These are phyloP conservation scores for Candida saitoana DNA, from an alignment of 805 yeast species.

Conservation along the genomic window DNA sequence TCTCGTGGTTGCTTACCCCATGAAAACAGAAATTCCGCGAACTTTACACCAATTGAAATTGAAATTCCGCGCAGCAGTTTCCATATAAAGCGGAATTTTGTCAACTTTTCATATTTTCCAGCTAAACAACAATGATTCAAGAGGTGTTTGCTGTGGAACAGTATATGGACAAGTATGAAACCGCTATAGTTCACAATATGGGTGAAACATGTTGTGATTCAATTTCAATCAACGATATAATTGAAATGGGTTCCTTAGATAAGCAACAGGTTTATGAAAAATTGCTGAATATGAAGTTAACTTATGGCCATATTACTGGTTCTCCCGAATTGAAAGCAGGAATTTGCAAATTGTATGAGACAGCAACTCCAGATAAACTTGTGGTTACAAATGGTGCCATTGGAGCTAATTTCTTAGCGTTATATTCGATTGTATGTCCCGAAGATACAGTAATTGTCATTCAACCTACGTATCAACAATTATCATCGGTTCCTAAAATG, in stretches of 20 bases:
- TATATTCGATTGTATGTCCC: constrained; percentile 40
- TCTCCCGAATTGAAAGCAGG: constrained; percentile 33
- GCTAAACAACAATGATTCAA: constrained; percentile 37
- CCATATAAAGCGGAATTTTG: not conserved
- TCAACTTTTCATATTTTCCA: not conserved
- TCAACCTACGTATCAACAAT: constrained; percentile 49
- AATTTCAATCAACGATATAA: constrained; percentile 36
- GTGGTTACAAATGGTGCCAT: constrained; percentile 54
- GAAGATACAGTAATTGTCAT: constrained; percentile 47
- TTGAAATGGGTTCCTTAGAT: constrained; percentile 13
- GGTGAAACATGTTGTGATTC: constrained; percentile 54
- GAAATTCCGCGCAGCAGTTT: not conserved
- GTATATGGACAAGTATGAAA: constrained; percentile 51
- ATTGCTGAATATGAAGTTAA: constrained; percentile 24
- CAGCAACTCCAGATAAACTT: constrained; percentile 31
- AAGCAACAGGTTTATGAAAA: constrained; percentile 14
- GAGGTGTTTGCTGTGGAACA: constrained; percentile 49
- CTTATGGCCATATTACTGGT: constrained; percentile 48
- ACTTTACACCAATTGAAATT: too few relatives aligned
- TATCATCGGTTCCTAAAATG: constrained; percentile 43
- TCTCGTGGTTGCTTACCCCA: too few relatives aligned
- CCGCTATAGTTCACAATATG: constrained; percentile 34
- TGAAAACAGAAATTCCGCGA: too few relatives aligned
- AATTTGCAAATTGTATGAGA: constrained; percentile 34
- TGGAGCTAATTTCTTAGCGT: constrained; percentile 48